Conservation (phyloP, 106 monocot species). For the Posidonia australis region DNA sequence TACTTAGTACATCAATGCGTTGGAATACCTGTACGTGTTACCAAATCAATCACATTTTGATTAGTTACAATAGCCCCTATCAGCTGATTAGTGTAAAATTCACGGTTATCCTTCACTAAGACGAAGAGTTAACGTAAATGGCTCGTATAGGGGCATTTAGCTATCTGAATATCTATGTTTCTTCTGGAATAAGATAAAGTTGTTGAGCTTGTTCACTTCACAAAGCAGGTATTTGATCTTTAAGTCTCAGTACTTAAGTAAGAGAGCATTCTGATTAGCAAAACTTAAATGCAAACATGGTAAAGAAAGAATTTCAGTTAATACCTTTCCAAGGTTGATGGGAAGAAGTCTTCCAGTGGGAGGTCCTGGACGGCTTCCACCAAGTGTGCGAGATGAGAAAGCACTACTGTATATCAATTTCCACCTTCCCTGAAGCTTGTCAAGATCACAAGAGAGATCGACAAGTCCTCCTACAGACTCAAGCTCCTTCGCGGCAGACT, state of each 20-base stretch:
- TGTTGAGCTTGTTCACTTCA: neutral
- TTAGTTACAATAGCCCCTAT: no score
- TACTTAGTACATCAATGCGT: slow-evolving; percentile 73
- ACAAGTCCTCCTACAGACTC: slow-evolving; percentile 50
- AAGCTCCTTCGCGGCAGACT: slow-evolving; percentile 66
- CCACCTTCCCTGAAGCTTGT: slow-evolving; percentile 92
- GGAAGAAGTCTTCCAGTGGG: slow-evolving; percentile 76
- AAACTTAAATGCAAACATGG: neutral
- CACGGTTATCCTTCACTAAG: no score
- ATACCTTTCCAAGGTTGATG: slow-evolving; percentile 82
- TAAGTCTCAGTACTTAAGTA: no score
- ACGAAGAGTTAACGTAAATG: no score
- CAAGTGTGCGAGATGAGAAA: slow-evolving; percentile 80
- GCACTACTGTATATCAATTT: slow-evolving; percentile 81
- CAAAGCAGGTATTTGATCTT: neutral
- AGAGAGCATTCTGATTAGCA: neutral
- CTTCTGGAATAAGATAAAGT: neutral
- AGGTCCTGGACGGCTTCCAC: slow-evolving; percentile 89
- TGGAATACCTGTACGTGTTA: slow-evolving; percentile 58
- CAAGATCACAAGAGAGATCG: slow-evolving; percentile 53
- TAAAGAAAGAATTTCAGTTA: neutral
- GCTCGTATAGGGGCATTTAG: no score
- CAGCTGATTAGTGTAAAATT: no score
- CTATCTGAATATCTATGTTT: neutral
- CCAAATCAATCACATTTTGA: neutral